phyloP scores from a whole-genome alignment of 139 green algal genomes.

The Closterium sp. region DNA sequence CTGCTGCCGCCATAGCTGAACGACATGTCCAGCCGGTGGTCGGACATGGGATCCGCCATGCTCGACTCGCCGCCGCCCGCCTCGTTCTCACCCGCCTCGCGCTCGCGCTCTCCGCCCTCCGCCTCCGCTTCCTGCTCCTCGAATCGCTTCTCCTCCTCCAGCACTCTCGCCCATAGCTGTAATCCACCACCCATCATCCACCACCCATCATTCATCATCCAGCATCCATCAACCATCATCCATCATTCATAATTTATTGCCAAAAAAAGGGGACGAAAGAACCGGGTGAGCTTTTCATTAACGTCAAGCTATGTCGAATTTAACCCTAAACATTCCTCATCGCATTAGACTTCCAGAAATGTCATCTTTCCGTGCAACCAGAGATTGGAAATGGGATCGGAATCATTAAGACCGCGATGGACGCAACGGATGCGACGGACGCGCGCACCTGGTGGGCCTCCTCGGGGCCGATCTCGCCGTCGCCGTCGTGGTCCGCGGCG shows the following conservation, averaged over 20 bases:
- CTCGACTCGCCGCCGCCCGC: constrained; percentile 6
- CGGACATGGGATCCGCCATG: constrained; percentile 5
- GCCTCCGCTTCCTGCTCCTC: neutral
- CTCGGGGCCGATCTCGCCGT: neutral
- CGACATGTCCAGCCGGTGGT: neutral
- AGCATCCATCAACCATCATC: neutral
- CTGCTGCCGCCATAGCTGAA: constrained; percentile 41
- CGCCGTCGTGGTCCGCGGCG: neutral
- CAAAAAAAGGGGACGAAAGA: neutral
- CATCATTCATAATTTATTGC: neutral
- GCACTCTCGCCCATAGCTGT: neutral
- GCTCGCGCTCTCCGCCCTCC: neutral
- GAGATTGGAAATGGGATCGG: no score
- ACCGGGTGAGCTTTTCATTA: neutral
- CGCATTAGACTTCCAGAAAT: no score
- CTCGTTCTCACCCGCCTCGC: neutral
- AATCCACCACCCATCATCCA: neutral
- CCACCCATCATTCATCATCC: neutral
- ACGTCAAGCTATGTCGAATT: neutral
- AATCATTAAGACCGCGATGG: no score
- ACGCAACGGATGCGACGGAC: no score
- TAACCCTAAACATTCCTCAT: neutral
- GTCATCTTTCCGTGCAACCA: no score
- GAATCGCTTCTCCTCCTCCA: neutral
- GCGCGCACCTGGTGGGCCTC: neutral